These are phyloP conservation scores for Ambrosia hybrid DNA, from an alignment of 140 eudicot genomes.

Conservation along the genomic window DNA sequence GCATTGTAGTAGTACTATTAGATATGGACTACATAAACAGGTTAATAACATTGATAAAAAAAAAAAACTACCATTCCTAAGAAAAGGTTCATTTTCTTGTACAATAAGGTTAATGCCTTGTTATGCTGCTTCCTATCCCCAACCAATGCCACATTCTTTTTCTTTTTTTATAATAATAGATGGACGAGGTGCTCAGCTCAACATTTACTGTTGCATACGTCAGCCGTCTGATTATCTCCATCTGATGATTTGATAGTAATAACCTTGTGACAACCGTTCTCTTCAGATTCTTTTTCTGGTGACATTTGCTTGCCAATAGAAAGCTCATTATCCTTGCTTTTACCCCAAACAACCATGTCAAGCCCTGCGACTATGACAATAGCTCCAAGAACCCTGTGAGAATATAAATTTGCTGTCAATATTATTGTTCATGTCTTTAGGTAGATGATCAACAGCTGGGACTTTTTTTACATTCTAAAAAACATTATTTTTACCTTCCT, in stretches of 20 bases:
- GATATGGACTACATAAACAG: too few species aligned
- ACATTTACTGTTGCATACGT: slow-evolving; percentile 16
- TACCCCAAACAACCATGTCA: slow-evolving; percentile 93
- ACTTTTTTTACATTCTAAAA: not conserved
- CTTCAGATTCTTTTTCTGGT: slow-evolving; percentile 30
- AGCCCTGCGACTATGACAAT: slow-evolving; percentile 75
- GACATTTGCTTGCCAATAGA: slow-evolving; percentile 39
- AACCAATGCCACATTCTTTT: not conserved
- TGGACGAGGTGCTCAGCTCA: slow-evolving; percentile 20
- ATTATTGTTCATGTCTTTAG: not conserved
- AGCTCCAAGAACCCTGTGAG: slow-evolving; percentile 89
- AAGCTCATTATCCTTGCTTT: slow-evolving; percentile 63
- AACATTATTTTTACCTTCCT: slow-evolving; percentile 59
- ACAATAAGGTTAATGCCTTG: slow-evolving; percentile 22
- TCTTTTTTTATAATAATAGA: slow-evolving; percentile 18
- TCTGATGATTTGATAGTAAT: slow-evolving; percentile 36
- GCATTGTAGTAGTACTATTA: too few species aligned
- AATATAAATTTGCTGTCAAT: not conserved
- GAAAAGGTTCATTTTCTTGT: slow-evolving; percentile 24
- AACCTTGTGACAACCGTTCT: slow-evolving; percentile 33
- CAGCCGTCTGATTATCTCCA: slow-evolving; percentile 30
- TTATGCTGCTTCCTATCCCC: slow-evolving; percentile 25
- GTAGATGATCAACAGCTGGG: slow-evolving; percentile 1
- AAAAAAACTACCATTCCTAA: slow-evolving; percentile 9
- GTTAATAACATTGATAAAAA: too few species aligned